Evolutionary conservation across 1,284 basidiomycete species (phyloP), one percentile per base, ranked within the genome.

Genomic region (Caloboletus firmus): DNA sequence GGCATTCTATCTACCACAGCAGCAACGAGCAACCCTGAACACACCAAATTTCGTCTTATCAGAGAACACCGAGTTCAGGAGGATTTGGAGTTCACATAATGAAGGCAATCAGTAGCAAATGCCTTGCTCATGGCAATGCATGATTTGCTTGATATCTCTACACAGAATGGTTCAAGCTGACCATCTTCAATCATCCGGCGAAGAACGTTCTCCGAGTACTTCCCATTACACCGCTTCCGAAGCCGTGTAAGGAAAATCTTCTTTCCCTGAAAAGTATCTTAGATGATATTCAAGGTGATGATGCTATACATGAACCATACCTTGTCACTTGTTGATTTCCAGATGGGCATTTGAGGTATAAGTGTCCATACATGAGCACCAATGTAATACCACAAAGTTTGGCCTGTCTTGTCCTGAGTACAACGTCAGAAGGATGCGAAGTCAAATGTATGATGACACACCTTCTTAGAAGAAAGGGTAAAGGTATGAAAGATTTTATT

Each of bases 401-500:
- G 57, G 7, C 55, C 55, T 2, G 62, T 7, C 39, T 63, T 65
- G 47, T 68, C 68, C 77, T 79, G 52, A 40, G 18, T 39, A 48
- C 12, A 28, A 18, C 7, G 18, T 59, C 43, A 60, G 45, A 45
- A 35, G 15, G 22, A n/a, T 3, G 26, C 6, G 22, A 37, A 28
- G 5, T 34, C 4, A 30, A 46, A 50, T 42, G 18, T 10, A 32
- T 15, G 9, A 42, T 56, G 12, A 45, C 70, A 36, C 46, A 78
- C 81, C 68, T 74, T 72, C 50, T 71, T 76, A 34, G 68, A 60
- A 4, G 77, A 74, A 58, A 71, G 76, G 15, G 72, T 69, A 58
- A 84, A 83, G 0, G 79, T 77, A 51, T 85, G 79, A 17, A 76
- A 62, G 4, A 70, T 52, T 5, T 56, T 46, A 10, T 62, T 60